Evolutionary conservation across 345 rosid species (phyloP).

Genomic region (Microthlaspi erraticum): DNA sequence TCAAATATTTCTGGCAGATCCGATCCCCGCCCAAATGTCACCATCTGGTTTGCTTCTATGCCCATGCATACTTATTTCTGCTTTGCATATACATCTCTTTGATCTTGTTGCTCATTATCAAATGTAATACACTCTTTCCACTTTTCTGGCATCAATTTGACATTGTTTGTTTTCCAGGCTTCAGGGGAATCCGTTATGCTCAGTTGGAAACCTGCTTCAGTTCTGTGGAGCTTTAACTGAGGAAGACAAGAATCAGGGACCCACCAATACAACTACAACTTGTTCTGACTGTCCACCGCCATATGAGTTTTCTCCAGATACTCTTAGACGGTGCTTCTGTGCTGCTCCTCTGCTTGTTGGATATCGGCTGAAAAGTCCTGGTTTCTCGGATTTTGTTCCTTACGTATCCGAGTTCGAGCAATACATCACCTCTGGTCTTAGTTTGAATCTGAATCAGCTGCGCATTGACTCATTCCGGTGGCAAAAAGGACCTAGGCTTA

Average conservation of each 20-base stretch:
- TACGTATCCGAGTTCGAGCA: conserved; percentile 53
- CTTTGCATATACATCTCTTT: conserved; percentile 10
- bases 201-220: conserved; percentile 41
- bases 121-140: conserved; percentile 15
- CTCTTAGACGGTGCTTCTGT: conserved; percentile 67
- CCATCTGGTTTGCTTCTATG: conserved; percentile 69
- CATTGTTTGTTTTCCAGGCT: conserved; percentile 65
- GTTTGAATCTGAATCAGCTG: conserved; percentile 59
- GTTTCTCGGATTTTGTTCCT: conserved; percentile 64
- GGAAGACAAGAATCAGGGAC: conserved; percentile 25
- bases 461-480: conserved; percentile 54
- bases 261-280: conserved; percentile 37
- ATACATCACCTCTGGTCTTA: conserved; percentile 65
- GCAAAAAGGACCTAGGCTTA: conserved; percentile 83
- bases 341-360: conserved; percentile 77
- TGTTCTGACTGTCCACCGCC: conserved; percentile 78
- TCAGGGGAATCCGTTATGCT: conserved; percentile 81
- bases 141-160: conserved; percentile 5
- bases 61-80: conserved; percentile 16
- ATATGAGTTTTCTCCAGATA: conserved; percentile 56
- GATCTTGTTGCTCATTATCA: not conserved
- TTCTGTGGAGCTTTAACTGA: conserved; percentile 56
- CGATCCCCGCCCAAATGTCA: conserved; percentile 72
- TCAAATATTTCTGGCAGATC: conserved; percentile 61
- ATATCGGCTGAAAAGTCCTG: conserved; percentile 95